Evolutionary conservation across 805 yeast genomes (phyloP), one percentile per base, ranked within the genome.

Genomic region (Candida michaelii): DNA sequence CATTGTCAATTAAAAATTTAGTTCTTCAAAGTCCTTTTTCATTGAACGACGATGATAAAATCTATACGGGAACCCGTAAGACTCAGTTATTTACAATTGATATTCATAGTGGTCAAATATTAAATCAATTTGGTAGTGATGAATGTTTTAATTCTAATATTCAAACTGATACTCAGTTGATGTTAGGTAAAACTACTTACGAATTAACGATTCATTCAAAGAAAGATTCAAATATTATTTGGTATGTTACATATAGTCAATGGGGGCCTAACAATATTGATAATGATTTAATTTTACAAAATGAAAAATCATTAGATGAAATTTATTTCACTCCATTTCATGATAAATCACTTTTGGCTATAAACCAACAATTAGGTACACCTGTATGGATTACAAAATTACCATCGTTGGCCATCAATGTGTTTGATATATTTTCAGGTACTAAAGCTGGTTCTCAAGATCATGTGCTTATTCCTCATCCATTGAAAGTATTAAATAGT

Each of bases 261-360:
- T 93, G 97, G 97, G 95, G 93, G 8, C 95, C 96, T 34, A 91
- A 91, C 60, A 82, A 87, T 50, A 68, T 89, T 40, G 96, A 91
- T 60, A 67, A 65, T 32, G 83, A 79, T 50, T 63, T 79, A 37
- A 63, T 73, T 52, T 43, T 50, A 42, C 52, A 59, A 59, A 65
- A 66, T 36, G 69, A 72, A 16, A 65, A 66, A 40, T 80, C 95
- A 3, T 59, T 73, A 13, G 98, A 90, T 61, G 81, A 82, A 27
- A 65, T 89, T 2, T 85, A 85, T 50, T 80, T 91, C 48, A 82
- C 91, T 5, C 95, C 97, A 1, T 81, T 88, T 56, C 87, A 85
- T 55, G 95, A 89, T 58, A 80, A 77, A 43, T 79, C 95, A 0
- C 61, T 91, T 12, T 61, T 90, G 42, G 97, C 95, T 0, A 75